These are phyloP conservation scores for Sporothrix humicola DNA, from an alignment of 2,329 filamentous ascomycete genomes.

Conservation along the genomic window DNA sequence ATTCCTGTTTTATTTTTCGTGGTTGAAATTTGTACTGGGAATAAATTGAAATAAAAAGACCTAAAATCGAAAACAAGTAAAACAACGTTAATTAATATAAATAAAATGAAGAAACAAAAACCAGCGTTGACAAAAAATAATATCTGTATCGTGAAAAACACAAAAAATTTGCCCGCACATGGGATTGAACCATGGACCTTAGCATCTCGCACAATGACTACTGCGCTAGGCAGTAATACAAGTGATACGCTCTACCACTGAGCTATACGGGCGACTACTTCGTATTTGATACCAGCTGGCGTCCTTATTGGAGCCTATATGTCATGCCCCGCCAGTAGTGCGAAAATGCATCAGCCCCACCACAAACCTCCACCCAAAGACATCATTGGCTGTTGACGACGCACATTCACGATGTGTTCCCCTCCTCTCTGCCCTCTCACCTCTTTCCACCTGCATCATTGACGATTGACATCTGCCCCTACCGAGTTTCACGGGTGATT, in stretches of 20 bases:
- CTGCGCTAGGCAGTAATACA: conserved; percentile 35
- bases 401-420: no score
- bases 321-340: neutral
- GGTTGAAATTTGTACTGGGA: no score
- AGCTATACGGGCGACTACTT: conserved; percentile 36
- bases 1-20: no score
- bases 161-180: conserved; percentile 37
- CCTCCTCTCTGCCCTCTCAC: neutral
- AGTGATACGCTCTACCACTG: conserved; percentile 39
- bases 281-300: neutral
- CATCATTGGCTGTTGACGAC: no score
- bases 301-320: neutral
- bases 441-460: neutral
- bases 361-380: neutral
- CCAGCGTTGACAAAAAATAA: neutral
- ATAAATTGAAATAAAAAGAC: no score
- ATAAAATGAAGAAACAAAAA: no score
- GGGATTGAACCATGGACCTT: conserved; percentile 38
- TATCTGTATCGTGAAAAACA: neutral
- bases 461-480: neutral
- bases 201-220: conserved; percentile 39
- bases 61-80: no score
- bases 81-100: no score
- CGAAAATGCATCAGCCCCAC: neutral
- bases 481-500: conserved; percentile 12